phyloP scores from a whole-genome alignment of 352 stramenopile genomes.

The Pythium angustatum region DNA sequence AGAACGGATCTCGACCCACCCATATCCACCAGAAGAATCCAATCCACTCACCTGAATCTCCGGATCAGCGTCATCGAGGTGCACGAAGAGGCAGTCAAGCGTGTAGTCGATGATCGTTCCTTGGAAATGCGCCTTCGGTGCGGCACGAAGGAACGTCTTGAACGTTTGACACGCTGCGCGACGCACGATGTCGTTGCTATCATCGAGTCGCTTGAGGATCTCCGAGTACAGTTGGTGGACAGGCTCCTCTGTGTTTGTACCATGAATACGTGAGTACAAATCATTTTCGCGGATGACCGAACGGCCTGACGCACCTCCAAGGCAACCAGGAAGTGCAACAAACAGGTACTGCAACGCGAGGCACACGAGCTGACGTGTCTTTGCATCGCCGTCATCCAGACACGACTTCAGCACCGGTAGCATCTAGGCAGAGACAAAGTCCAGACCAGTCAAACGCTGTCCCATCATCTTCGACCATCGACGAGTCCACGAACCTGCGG shows the following conservation, averaged over 20 bases:
- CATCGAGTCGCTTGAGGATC: conserved; percentile 91
- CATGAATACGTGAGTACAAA: neutral
- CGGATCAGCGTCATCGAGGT: conserved; percentile 88
- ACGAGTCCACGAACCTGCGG: conserved; percentile 46
- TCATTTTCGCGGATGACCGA: neutral
- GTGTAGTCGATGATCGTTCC: conserved; percentile 91
- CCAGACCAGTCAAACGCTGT: neutral
- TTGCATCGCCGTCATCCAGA: conserved; percentile 87
- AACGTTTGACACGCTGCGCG: conserved; percentile 88
- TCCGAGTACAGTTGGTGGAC: conserved; percentile 91
- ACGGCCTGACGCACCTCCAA: conserved; percentile 48
- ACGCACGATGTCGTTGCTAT: conserved; percentile 90
- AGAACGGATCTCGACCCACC: neutral
- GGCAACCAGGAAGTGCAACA: conserved; percentile 70
- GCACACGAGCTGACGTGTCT: conserved; percentile 86
- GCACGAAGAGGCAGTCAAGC: conserved; percentile 90
- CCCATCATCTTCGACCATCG: neutral
- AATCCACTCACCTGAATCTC: conserved; percentile 70
- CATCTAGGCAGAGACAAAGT: conserved; percentile 47
- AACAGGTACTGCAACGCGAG: conserved; percentile 89
- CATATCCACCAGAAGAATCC: neutral
- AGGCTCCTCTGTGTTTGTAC: conserved; percentile 63
- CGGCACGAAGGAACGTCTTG: conserved; percentile 81
- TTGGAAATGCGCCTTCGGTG: conserved; percentile 81
- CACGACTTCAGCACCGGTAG: conserved; percentile 87